These are phyloP conservation scores for Volutella citrinella DNA, from an alignment of 2,329 filamentous ascomycete species.

Conservation along the genomic window DNA sequence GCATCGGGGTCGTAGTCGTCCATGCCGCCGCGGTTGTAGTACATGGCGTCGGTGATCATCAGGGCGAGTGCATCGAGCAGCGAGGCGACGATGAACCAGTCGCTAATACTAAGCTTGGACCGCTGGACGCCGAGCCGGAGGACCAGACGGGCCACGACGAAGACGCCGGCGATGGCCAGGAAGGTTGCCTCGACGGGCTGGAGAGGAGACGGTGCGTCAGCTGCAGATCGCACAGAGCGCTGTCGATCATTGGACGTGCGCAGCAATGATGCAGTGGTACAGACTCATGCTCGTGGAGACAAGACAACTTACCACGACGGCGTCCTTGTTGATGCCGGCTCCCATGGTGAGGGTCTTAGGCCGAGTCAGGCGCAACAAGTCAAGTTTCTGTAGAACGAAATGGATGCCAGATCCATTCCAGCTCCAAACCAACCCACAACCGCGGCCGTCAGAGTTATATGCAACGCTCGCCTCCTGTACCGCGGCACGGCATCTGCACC, in stretches of 20 bases:
- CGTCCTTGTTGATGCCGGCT: constrained; percentile 17
- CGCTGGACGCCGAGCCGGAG: constrained; percentile 24
- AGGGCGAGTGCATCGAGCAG: constrained; percentile 24
- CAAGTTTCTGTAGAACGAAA: too few relatives aligned
- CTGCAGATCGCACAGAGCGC: constrained; percentile 1
- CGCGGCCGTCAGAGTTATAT: too few relatives aligned
- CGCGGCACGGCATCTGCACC: too few relatives aligned
- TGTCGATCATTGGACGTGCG: constrained; percentile 1
- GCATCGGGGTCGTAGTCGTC: constrained; percentile 20
- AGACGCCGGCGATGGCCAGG: constrained; percentile 16
- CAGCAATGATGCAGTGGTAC: too few relatives aligned
- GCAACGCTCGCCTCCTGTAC: too few relatives aligned
- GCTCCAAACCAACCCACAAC: too few relatives aligned
- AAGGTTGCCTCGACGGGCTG: constrained; percentile 28
- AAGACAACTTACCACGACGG: constrained; percentile 13
- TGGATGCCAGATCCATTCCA: too few relatives aligned
- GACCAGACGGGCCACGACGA: constrained; percentile 20
- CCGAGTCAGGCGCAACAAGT: too few relatives aligned
- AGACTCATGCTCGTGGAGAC: not conserved
- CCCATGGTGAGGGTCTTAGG: too few relatives aligned
- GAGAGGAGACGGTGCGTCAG: constrained; percentile 9
- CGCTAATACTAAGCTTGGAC: constrained; percentile 25
- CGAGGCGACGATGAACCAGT: constrained; percentile 27
- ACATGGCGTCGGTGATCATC: constrained; percentile 22
- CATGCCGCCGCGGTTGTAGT: constrained; percentile 27